Evolutionary conservation across 805 yeast species (phyloP), one percentile per base, ranked within the genome.

Genomic region (Wickerhamiella australiensis): DNA sequence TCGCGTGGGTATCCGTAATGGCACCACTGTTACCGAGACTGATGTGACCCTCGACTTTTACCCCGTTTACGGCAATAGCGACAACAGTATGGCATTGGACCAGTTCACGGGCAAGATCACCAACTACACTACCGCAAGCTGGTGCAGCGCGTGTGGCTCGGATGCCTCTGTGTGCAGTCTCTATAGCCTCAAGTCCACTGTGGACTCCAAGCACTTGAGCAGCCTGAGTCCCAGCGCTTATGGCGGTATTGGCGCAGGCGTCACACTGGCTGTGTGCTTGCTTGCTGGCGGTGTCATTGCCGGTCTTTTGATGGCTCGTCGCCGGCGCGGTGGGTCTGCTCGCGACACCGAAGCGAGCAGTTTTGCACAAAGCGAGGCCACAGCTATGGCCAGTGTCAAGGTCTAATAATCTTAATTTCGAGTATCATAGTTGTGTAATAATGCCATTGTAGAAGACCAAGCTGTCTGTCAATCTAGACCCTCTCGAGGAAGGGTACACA

Each of bases 221-320:
- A 44, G 44, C 6, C 52, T 59, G 41, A 54, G 59, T 9, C 59
- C 64, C 17, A 75, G 74, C 9, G 74, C 52, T 36, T 76, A 76
- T 23, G 76, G 76, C 50, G 76, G 76, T 50, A 71, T 72, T 54
- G 77, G 77, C 52, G 76, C 75, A 26, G 75, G 75, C 54, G 67
- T 62, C 36, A 68, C 71, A 29, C 59, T 73, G 48, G 72, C 68
- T 50, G 74, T 69, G 8, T 33, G 38, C 38, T 54, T 70, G 55
- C 51, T 62, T 31, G 53, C 72, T 26, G 35, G 62, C 17, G 74
- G 68, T 44, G 64, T 56, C 17, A 46, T 61, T 9, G 61, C 50
- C 36, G 64, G 46, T 54, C 49, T 65, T 13, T 8, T 44, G 31
- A 18, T 21, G 37, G 26, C 25, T 17, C 46, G 46, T 29, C 33